Conservation (phyloP, 495 filamentous ascomycete species). For the Xylaria intraflava region DNA sequence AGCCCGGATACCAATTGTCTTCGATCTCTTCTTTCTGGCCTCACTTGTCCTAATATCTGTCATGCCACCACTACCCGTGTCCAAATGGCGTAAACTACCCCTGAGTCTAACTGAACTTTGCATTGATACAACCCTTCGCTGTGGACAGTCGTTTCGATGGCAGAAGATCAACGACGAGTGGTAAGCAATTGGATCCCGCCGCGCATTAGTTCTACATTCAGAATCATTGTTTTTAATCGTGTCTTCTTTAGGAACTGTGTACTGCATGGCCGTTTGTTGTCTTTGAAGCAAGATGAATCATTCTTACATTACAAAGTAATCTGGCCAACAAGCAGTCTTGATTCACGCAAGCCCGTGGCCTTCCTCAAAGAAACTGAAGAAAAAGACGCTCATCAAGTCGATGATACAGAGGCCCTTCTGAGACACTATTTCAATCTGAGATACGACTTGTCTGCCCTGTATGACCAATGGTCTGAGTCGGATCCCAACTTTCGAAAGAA, state of each 20-base stretch:
- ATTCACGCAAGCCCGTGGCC: constrained; percentile 16
- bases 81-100: constrained; percentile 77
- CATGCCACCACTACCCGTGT: constrained; percentile 30
- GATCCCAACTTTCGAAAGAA: constrained; percentile 88
- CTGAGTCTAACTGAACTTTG: constrained; percentile 75
- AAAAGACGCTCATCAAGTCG: constrained; percentile 33
- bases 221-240: not conserved
- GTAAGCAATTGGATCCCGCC: constrained; percentile 32
- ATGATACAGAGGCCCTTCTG: constrained; percentile 62
- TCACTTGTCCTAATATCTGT: not conserved
- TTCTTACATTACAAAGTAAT: constrained; percentile 77
- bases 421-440: constrained; percentile 77
- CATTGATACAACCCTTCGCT: constrained; percentile 83
- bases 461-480: constrained; percentile 76
- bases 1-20: too few species aligned
- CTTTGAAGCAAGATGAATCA: constrained; percentile 71
- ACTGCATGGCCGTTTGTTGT: constrained; percentile 76
- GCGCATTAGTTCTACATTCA: not conserved
- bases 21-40: not conserved
- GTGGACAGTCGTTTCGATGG: constrained; percentile 94
- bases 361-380: constrained; percentile 12
- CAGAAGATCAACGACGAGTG: constrained; percentile 78
- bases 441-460: constrained; percentile 65
- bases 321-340: constrained; percentile 37
- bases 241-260: constrained; percentile 58